Conservation (phyloP, 2,329 filamentous ascomycete genomes). For the Berkeleyomyces rouxiae region DNA sequence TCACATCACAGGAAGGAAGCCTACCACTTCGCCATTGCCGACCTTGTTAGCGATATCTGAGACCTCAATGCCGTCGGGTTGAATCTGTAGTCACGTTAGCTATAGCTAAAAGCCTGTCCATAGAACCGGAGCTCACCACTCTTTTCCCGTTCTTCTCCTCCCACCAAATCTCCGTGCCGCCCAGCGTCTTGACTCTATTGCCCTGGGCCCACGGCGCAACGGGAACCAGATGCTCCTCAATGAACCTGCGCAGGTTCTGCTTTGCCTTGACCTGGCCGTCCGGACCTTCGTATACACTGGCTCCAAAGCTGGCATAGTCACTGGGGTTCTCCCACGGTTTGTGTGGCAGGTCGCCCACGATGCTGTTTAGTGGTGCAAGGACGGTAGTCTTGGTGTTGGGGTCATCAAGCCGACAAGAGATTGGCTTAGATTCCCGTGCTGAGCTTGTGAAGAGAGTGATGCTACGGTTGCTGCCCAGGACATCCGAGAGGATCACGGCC, state of each 20-base stretch:
- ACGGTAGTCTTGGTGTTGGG: constrained; percentile 57
- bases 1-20: constrained; percentile 16
- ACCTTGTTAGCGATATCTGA: constrained; percentile 57
- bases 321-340: constrained; percentile 74
- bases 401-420: constrained; percentile 53
- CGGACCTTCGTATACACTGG: constrained; percentile 56
- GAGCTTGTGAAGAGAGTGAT: constrained; percentile 77
- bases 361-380: constrained; percentile 72
- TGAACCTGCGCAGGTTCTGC: constrained; percentile 61
- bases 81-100: constrained; percentile 34
- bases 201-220: constrained; percentile 57
- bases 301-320: constrained; percentile 53
- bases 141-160: constrained; percentile 51
- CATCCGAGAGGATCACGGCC: constrained; percentile 56
- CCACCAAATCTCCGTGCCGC: constrained; percentile 64
- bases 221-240: constrained; percentile 69
- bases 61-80: constrained; percentile 68
- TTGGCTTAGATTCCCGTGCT: constrained; percentile 55
- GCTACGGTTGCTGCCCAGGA: constrained; percentile 59
- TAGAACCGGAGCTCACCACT: constrained; percentile 33
- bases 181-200: constrained; percentile 49
- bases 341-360: constrained; percentile 56
- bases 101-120: constrained; percentile 5
- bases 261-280: constrained; percentile 62
- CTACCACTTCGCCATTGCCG: constrained; percentile 66